Conservation (phyloP, 169 alveolate species). For the Perkinsus chesapeaki region DNA sequence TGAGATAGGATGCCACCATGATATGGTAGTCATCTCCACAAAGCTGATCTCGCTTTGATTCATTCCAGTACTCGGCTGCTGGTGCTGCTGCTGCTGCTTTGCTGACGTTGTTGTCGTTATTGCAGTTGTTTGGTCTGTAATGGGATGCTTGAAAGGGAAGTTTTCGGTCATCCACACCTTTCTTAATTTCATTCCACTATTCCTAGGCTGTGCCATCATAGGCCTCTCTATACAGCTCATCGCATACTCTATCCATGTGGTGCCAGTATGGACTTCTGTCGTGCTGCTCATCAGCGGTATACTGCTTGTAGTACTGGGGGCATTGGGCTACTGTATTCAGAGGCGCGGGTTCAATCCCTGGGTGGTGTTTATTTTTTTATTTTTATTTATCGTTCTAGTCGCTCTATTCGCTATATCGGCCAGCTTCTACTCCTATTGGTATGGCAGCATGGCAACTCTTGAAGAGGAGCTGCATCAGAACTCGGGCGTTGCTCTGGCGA, state of each 20-base stretch:
- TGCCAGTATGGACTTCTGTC: neutral
- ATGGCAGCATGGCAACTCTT: neutral
- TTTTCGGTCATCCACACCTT: neutral
- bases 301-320: neutral
- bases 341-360: conserved; percentile 7
- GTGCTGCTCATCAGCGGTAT: neutral
- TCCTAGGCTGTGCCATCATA: neutral
- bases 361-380: neutral
- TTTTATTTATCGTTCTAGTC: neutral
- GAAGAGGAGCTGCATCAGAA: neutral
- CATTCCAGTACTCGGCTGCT: too few species aligned
- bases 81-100: neutral
- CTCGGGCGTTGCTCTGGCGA: neutral
- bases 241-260: neutral
- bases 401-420: neutral
- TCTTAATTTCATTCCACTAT: neutral
- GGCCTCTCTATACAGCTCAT: neutral
- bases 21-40: too few species aligned
- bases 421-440: neutral
- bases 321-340: neutral
- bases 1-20: too few species aligned
- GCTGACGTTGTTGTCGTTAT: neutral
- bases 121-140: too few species aligned
- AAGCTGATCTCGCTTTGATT: too few species aligned
- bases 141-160: too few species aligned